Evolutionary conservation across 768 basidiomycete genomes (phyloP), one percentile per base, ranked within the genome.

Genomic region (Pleurotus eryngii): DNA sequence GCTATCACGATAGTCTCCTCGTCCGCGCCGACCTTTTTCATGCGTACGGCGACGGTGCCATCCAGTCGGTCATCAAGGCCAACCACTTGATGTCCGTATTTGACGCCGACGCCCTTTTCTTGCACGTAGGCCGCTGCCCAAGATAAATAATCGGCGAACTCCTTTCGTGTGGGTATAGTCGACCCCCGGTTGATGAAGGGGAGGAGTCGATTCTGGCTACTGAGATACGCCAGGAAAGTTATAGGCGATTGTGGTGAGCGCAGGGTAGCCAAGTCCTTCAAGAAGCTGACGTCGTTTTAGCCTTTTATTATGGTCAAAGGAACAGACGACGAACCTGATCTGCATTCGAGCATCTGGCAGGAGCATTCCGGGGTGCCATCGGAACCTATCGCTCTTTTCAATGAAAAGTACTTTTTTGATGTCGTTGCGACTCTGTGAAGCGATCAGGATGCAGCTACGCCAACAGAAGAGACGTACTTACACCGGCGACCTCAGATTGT

Each of bases 281-380:
- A 73, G 60, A 76, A 81, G 65, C 80, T 81, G 27, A 9, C 30
- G 17, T 37, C 38, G 18, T 18, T 27, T 26, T 56, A 49, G 42
- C 37, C 18, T 26, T 9, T 17, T 8, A 24, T 46, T 4, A 17
- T n/a, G 17, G 24, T 20, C 39, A 46, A 20, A 17, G 22, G 18
- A 15, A 55, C 46, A 24, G 27, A 24, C 8, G 8, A 58, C 63
- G 61, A 35, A 74, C 79, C 77, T 81, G 43, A 83, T 81, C 63
- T 82, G 81, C 81, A 82, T 82, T 35, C 70, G 71, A 26, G 76
- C 74, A 24, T 76, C 79, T 38, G 79, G 78, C 5, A 82, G 67
- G 46, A 82, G 73, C 80, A 82, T 82, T 11, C 78, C 80, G 20
- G 80, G 80, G 63, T 83, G 82, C 82, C 82, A 83, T 55, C 69